Evolutionary conservation across 176 grass and related monocot species (phyloP), one percentile per base, ranked within the genome.

Genomic region (Coix lacrymajobi): DNA sequence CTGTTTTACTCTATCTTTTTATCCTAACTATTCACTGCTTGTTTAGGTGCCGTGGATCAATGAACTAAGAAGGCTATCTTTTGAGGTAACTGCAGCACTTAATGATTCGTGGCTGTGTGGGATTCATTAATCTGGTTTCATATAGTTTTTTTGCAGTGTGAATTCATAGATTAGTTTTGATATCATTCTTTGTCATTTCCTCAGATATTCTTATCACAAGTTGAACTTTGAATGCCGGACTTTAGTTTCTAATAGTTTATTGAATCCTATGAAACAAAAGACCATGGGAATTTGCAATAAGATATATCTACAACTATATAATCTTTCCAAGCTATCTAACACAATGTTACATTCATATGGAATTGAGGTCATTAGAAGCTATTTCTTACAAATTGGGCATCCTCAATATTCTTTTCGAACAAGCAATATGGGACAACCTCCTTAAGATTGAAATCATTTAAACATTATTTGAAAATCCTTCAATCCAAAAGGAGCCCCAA

Each of bases 1-100:
- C 14, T 69, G 14, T 68, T 79, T 49, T 67, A 80, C 25, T 87
- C 10, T 71, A 36, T 30, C 24, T 74, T 30, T 39, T 60, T 11
- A 43, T 40, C 77, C 66, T 89, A 81, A 89, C 20, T 69, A 62
- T 64, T 20, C 79, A 30, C 36, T 79, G 40, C 57, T 88, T 94
- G 56, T 83, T 64, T 91, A 97, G 95, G 86, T 97, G 95, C 66
- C 95, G 92, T 60, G 95, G 95, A 82, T 97, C 95, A 78, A 94
- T 97, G 95, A 97, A 97, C 79, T 97, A 97, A 86, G 80, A 80
- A 86, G 70, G 60, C 24, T 17, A 38, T 58, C 66, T 25, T 43
- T 65, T 33, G 32, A 65, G 88, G 83, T 78, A 85, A 63, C 33
- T 73, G 19, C 43, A 65, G 44, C 51, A 62, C 39, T 76, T 80